These are phyloP conservation scores for Saprolegnia parasitica DNA, from an alignment of 352 stramenopile genomes.

Conservation along the genomic window DNA sequence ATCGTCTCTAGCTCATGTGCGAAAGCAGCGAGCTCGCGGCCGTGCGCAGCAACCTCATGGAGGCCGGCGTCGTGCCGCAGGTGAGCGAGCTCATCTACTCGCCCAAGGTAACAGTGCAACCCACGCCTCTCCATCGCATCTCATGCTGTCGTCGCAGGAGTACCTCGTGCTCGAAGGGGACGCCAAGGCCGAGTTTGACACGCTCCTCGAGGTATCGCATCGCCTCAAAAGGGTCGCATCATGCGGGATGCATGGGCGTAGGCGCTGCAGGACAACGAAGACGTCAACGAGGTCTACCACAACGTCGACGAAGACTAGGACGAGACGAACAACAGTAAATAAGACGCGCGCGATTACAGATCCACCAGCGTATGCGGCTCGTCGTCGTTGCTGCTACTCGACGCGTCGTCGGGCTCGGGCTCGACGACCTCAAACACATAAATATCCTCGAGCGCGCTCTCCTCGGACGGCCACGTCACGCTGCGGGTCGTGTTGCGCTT, in stretches of 20 bases:
- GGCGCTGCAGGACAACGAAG: constrained; percentile 69
- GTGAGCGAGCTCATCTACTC: constrained; percentile 78
- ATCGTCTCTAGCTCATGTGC: constrained; percentile 40
- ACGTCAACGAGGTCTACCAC: constrained; percentile 78
- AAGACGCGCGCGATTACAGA: constrained; percentile 28
- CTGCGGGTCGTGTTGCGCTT: constrained; percentile 36
- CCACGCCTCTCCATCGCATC: neutral
- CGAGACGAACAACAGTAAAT: constrained; percentile 35
- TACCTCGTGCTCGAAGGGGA: constrained; percentile 55
- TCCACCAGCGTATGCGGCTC: constrained; percentile 38
- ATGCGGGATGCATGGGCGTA: neutral
- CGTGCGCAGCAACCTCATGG: constrained; percentile 53
- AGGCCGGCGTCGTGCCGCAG: constrained; percentile 52
- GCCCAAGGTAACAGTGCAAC: constrained; percentile 47
- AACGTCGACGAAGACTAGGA: constrained; percentile 67
- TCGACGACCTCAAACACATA: constrained; percentile 52
- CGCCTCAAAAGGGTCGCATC: neutral
- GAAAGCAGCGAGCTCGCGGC: constrained; percentile 55
- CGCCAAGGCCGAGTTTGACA: constrained; percentile 60
- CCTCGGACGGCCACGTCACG: constrained; percentile 36
- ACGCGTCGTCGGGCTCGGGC: constrained; percentile 36
- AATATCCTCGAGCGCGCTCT: constrained; percentile 35
- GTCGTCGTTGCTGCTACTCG: constrained; percentile 39
- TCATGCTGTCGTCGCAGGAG: constrained; percentile 35
- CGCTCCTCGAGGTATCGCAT: constrained; percentile 49